A percentile compares a stretch with the other conserved stretches of the same genome.
Evolutionary conservation across 805 yeast genomes (phyloP).

Genomic region (Priceomyces fermenticarens): DNA sequence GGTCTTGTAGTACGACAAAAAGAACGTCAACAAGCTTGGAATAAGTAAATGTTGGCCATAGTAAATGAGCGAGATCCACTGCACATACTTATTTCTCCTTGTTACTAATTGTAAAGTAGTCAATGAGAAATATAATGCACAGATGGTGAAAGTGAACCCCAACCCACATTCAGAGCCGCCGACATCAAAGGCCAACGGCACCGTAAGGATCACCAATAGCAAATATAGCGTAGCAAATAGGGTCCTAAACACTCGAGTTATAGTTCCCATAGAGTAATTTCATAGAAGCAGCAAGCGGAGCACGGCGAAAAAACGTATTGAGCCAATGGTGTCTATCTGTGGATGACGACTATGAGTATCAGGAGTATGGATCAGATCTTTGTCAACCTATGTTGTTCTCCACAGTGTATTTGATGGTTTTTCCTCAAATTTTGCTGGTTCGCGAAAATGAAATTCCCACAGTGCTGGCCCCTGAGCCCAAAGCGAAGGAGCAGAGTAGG

Average conservation of each 20-base stretch:
- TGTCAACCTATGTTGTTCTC: too few relatives aligned
- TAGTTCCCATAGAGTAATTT: too few relatives aligned
- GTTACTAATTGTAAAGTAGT: conserved; percentile 68
- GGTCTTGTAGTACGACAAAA: conserved; percentile 49
- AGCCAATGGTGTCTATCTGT: too few relatives aligned
- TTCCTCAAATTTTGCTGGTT: too few relatives aligned
- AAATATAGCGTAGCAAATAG: conserved; percentile 60
- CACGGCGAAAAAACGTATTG: too few relatives aligned
- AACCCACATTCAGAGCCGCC: conserved; percentile 92
- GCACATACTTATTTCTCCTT: conserved; percentile 37
- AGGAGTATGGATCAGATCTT: too few relatives aligned
- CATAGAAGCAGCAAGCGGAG: too few relatives aligned
- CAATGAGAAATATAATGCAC: conserved; percentile 57
- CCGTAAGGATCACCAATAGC: conserved; percentile 67
- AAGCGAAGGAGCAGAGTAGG: too few relatives aligned
- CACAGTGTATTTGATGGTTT: too few relatives aligned
- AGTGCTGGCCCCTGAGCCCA: too few relatives aligned
- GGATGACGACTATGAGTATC: too few relatives aligned
- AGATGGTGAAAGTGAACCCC: conserved; percentile 69
- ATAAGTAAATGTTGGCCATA: conserved; percentile 79
- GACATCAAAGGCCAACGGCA: conserved; percentile 90
- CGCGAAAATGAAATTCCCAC: too few relatives aligned
- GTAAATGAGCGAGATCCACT: conserved; percentile 53
- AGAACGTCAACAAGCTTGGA: conserved; percentile 75
- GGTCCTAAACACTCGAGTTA: conserved; percentile 23